A percentile compares a stretch with the other conserved stretches of the same genome.
Conservation (phyloP, 2,329 filamentous ascomycete species). For the Claviceps arundinis region DNA sequence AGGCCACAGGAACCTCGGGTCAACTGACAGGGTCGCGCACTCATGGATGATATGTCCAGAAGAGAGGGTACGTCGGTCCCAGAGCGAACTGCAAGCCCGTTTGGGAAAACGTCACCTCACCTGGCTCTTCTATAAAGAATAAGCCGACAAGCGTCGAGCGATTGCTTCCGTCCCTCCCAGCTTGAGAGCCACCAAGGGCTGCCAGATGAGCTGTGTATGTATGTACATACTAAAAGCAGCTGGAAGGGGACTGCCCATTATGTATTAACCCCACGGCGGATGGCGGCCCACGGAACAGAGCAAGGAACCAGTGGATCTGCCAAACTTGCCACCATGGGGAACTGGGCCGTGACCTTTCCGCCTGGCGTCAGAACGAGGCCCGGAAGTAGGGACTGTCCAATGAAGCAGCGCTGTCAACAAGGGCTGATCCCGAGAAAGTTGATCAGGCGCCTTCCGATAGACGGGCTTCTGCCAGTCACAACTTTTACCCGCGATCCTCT, state of each 20-base stretch:
- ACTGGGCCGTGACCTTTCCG: slow-evolving; percentile 2
- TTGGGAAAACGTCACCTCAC: slow-evolving; percentile 3
- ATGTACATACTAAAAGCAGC: neutral
- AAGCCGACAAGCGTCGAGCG: slow-evolving; percentile 1
- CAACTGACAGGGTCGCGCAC: slow-evolving; percentile 16
- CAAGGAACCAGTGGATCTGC: slow-evolving; percentile 7
- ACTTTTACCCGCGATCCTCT: neutral
- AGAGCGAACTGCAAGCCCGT: slow-evolving; percentile 8
- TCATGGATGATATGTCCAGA: slow-evolving; percentile 23
- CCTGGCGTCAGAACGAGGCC: slow-evolving; percentile 1
- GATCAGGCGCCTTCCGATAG: neutral
- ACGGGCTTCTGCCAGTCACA: neutral
- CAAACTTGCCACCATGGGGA: neutral
- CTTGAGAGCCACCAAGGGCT: neutral
- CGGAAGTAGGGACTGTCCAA: neutral
- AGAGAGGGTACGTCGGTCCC: slow-evolving; percentile 19
- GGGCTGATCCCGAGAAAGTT: neutral
- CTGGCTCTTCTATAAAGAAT: neutral
- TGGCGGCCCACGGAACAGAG: slow-evolving; percentile 4
- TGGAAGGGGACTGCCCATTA: neutral
- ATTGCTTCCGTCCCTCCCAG: neutral
- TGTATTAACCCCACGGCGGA: slow-evolving; percentile 3
- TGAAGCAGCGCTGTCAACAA: neutral
- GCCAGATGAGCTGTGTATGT: neutral
- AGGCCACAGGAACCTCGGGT: slow-evolving; percentile 11